Evolutionary conservation across 805 yeast species (phyloP).

Genomic region (Candida sanyiensis): DNA sequence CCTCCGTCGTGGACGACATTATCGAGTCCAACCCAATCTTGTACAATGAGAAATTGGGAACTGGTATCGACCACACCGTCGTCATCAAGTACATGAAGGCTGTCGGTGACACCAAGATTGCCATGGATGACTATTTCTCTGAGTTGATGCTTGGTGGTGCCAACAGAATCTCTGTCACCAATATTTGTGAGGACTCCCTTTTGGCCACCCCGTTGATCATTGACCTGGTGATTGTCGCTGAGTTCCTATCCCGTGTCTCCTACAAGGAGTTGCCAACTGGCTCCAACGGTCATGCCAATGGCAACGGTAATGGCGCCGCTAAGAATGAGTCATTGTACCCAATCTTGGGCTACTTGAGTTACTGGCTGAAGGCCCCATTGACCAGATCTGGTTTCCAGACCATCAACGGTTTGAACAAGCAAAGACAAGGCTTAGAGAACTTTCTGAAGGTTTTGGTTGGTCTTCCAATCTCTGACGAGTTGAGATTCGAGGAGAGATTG

Average conservation of each 20-base stretch:
- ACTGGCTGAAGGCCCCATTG: conserved; percentile 96
- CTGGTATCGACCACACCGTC: conserved; percentile 84
- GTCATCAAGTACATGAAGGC: conserved; percentile 93
- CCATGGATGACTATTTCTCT: conserved; percentile 97
- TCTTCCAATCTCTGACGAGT: conserved; percentile 81
- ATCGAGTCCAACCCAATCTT: conserved; percentile 80
- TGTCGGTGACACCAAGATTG: conserved; percentile 94
- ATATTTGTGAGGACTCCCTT: conserved; percentile 93
- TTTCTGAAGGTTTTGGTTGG: conserved; percentile 86
- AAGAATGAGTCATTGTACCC: conserved; percentile 60
- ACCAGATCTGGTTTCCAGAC: conserved; percentile 87
- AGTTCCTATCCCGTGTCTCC: conserved; percentile 79
- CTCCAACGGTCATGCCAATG: conserved; percentile 19
- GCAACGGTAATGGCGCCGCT: conserved; percentile 1
- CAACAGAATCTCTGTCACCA: conserved; percentile 88
- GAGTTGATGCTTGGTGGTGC: conserved; percentile 98
- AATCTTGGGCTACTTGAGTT: conserved; percentile 78
- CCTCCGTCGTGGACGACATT: conserved; percentile 91
- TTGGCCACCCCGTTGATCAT: conserved; percentile 92
- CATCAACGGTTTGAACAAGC: conserved; percentile 91
- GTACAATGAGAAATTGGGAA: conserved; percentile 75
- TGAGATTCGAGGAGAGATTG: conserved; percentile 90
- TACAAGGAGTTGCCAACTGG: conserved; percentile 47
- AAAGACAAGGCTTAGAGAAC: conserved; percentile 88
- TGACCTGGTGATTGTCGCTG: conserved; percentile 85